Conservation (phyloP, 371 early-diverging fungal species). For the Parasitella parasitica region DNA sequence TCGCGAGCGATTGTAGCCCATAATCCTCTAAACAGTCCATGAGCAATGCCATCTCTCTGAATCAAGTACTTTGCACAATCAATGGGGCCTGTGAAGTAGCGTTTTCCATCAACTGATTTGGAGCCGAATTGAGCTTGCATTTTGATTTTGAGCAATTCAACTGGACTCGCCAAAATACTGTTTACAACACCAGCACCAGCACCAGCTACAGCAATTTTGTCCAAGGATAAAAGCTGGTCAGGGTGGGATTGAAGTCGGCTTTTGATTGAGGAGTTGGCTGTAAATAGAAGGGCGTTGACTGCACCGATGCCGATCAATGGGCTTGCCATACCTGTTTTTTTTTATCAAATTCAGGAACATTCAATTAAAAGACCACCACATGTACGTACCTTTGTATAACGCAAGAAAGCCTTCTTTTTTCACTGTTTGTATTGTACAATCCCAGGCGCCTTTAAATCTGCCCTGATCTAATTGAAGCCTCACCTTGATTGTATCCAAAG, state of each 20-base stretch:
- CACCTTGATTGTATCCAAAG: constrained; percentile 74
- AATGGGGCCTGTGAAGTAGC: constrained; percentile 56
- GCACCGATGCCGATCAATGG: constrained; percentile 82
- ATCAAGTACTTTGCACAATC: constrained; percentile 67
- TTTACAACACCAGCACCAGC: constrained; percentile 77
- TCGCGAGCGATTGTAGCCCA: constrained; percentile 78
- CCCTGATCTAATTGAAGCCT: constrained; percentile 54
- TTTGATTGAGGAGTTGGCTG: constrained; percentile 70
- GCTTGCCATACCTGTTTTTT: constrained; percentile 76
- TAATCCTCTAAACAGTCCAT: constrained; percentile 78
- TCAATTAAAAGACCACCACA: not conserved
- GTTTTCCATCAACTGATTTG: constrained; percentile 11
- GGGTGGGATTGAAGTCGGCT: constrained; percentile 46
- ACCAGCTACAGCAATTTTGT: constrained; percentile 76
- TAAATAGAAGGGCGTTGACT: constrained; percentile 82
- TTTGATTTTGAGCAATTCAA: constrained; percentile 80
- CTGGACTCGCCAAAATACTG: constrained; percentile 74
- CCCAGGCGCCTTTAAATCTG: constrained; percentile 71
- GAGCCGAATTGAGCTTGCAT: constrained; percentile 75
- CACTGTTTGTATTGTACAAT: constrained; percentile 67
- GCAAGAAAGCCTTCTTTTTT: constrained; percentile 68
- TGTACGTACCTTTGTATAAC: constrained; percentile 80
- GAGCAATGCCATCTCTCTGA: constrained; percentile 59
- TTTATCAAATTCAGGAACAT: not conserved
- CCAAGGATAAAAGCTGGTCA: constrained; percentile 43